phyloP scores from a whole-genome alignment of 2,329 filamentous ascomycete species.

The Fusarium compactum region DNA sequence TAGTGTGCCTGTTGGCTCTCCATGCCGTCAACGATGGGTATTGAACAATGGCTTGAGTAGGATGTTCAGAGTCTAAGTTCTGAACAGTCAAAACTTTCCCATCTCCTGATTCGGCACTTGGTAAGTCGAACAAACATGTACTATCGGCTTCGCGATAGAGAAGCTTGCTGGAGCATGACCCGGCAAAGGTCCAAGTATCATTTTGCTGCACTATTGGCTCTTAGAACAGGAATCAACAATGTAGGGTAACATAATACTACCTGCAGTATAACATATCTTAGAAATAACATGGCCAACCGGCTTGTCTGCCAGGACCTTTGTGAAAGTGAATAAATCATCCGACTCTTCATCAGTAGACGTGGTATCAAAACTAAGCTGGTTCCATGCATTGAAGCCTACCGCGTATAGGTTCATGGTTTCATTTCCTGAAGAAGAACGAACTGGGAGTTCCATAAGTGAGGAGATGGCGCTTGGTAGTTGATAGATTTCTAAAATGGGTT shows the following conservation, averaged over 20 bases:
- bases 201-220: conserved; percentile 38
- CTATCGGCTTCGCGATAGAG: neutral
- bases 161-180: conserved; percentile 1
- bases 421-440: neutral
- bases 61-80: neutral
- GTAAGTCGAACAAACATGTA: conserved; percentile 8
- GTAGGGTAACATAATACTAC: conserved; percentile 47
- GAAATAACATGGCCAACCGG: conserved; percentile 53
- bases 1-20: conserved; percentile 8
- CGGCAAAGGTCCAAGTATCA: conserved; percentile 38
- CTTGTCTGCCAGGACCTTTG: conserved; percentile 54
- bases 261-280: conserved; percentile 59
- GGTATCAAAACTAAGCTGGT: conserved; percentile 60
- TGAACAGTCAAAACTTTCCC: conserved; percentile 22
- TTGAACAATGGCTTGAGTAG: conserved; percentile 28
- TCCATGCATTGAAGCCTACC: conserved; percentile 70
- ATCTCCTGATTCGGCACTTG: conserved; percentile 35
- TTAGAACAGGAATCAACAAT: neutral
- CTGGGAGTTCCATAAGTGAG: conserved; percentile 23
- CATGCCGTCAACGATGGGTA: conserved; percentile 43
- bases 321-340: conserved; percentile 61
- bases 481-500: too few species aligned
- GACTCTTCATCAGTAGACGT: conserved; percentile 50
- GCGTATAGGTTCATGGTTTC: conserved; percentile 63
- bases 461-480: neutral